phyloP scores from a whole-genome alignment of 441 rosid species.

The Populus trichocarpa region DNA sequence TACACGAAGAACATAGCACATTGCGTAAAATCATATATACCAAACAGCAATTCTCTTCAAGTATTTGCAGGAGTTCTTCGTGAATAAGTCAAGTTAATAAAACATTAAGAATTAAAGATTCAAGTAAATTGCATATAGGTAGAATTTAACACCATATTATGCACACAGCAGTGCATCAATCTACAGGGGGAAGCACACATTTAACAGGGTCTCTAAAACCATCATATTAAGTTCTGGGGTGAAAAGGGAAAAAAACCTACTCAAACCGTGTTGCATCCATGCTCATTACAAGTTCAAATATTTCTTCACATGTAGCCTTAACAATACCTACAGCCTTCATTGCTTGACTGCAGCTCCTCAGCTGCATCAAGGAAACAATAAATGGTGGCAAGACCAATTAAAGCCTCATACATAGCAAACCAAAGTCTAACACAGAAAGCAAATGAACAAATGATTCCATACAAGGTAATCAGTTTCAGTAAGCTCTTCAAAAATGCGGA shows the following conservation, averaged over 20 bases:
- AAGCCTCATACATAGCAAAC: slow-evolving; percentile 12
- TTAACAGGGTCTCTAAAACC: too few relatives aligned
- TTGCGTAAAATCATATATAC: too few relatives aligned
- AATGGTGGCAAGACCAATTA: slow-evolving; percentile 22
- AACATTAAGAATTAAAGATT: too few relatives aligned
- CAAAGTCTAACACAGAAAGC: slow-evolving; percentile 13
- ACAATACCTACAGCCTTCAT: slow-evolving; percentile 99
- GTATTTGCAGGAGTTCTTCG: too few relatives aligned
- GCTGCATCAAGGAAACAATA: slow-evolving; percentile 53
- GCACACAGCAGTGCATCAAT: too few relatives aligned
- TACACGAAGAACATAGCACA: too few relatives aligned
- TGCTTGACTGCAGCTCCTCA: slow-evolving; percentile 99
- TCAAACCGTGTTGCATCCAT: slow-evolving; percentile 99
- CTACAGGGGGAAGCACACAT: too few relatives aligned
- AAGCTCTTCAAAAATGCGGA: slow-evolving; percentile 99
- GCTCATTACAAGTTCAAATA: slow-evolving; percentile 98
- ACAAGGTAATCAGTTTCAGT: slow-evolving; percentile 99
- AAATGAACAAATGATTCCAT: slow-evolving; percentile 28
- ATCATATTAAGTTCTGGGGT: not conserved
- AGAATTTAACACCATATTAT: too few relatives aligned
- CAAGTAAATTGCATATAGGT: too few relatives aligned
- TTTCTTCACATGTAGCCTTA: slow-evolving; percentile 97
- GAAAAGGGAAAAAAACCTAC: slow-evolving; percentile 57
- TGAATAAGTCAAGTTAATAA: too few relatives aligned
- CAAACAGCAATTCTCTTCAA: too few relatives aligned